Conservation (phyloP, 2,329 filamentous ascomycete species). For the Fusarium temperatum region DNA sequence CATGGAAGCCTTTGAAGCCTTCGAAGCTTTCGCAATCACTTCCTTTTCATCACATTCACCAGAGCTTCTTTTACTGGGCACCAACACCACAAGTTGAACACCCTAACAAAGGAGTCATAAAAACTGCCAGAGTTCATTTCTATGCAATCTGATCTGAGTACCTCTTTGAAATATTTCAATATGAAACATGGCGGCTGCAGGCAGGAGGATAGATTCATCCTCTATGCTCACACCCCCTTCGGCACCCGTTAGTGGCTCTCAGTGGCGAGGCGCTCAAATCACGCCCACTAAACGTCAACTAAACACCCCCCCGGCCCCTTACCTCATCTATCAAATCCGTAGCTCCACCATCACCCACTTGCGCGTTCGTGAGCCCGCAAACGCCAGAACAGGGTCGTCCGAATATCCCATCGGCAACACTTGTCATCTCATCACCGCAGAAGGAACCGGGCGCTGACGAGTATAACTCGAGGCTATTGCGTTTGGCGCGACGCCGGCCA, state of each 20-base stretch:
- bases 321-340: slow-evolving; percentile 2
- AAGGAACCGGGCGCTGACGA: slow-evolving; percentile 27
- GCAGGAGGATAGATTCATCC: background rate
- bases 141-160: background rate
- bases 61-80: background rate
- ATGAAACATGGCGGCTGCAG: background rate
- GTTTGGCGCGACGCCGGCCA: slow-evolving; percentile 15
- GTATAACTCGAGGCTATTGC: slow-evolving; percentile 28
- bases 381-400: background rate
- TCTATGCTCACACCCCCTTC: slow-evolving; percentile 18
- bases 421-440: slow-evolving; percentile 9
- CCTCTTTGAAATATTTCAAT: background rate
- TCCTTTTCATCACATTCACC: background rate
- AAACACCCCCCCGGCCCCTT: background rate
- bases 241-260: background rate
- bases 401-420: background rate
- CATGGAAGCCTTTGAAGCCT: background rate
- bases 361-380: slow-evolving; percentile 25
- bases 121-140: background rate
- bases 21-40: background rate
- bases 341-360: background rate
- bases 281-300: slow-evolving; percentile 5
- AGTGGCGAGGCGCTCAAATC: background rate
- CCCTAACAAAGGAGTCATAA: background rate
- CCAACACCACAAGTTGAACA: background rate